phyloP scores from a whole-genome alignment of 1,284 basidiomycete genomes.

The Moniliophthora roreri region DNA sequence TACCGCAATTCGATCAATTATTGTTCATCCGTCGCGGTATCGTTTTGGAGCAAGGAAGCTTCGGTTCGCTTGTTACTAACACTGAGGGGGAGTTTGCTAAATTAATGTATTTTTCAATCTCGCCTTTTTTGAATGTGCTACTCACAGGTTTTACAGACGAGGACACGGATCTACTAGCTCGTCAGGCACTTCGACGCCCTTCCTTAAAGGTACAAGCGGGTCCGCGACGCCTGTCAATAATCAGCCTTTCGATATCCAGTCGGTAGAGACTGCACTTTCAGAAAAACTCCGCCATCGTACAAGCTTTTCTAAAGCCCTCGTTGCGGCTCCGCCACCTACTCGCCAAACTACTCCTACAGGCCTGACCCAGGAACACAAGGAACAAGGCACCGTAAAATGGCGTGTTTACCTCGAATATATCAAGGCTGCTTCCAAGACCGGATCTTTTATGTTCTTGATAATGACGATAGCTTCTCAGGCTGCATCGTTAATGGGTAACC shows the following conservation, averaged over 20 bases:
- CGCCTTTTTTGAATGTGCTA: neutral
- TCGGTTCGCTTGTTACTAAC: slow-evolving; percentile 62
- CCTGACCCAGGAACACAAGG: slow-evolving; percentile 73
- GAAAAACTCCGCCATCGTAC: slow-evolving; percentile 48
- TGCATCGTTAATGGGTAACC: slow-evolving; percentile 59
- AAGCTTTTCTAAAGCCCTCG: slow-evolving; percentile 53
- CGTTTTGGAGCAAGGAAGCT: slow-evolving; percentile 80
- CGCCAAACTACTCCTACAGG: slow-evolving; percentile 43
- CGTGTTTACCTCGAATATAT: slow-evolving; percentile 82
- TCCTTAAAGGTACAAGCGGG: slow-evolving; percentile 34
- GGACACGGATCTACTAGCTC: slow-evolving; percentile 44
- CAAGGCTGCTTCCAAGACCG: slow-evolving; percentile 72
- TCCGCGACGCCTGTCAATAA: slow-evolving; percentile 41
- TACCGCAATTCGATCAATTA: slow-evolving; percentile 80
- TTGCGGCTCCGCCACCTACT: slow-evolving; percentile 37
- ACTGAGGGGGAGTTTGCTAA: slow-evolving; percentile 73
- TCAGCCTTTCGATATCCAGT: slow-evolving; percentile 21
- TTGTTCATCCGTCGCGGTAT: slow-evolving; percentile 82
- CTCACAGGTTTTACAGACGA: slow-evolving; percentile 25
- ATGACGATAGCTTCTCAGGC: slow-evolving; percentile 56
- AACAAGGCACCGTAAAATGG: slow-evolving; percentile 81
- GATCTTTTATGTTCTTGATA: slow-evolving; percentile 69
- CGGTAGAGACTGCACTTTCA: slow-evolving; percentile 22
- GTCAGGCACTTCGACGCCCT: slow-evolving; percentile 60
- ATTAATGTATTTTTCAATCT: slow-evolving; percentile 62